A percentile compares a stretch with the other conserved stretches of the same genome.
These are phyloP conservation scores for Pseudohyphozyma bogoriensis DNA, from an alignment of 768 basidiomycete species.

Conservation along the genomic window DNA sequence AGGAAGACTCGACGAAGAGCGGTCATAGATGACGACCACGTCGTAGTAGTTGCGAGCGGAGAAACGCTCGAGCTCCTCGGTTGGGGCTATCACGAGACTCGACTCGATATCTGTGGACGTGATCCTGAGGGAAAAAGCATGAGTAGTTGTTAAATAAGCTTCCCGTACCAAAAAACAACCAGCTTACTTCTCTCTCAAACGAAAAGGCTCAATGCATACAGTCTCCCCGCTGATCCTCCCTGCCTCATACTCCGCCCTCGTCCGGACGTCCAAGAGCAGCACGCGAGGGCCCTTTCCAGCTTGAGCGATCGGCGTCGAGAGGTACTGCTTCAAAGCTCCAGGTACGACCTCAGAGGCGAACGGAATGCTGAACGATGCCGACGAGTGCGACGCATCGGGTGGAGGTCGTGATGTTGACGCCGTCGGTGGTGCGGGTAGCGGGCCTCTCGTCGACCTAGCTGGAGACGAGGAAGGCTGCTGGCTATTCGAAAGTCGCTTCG, in stretches of 20 bases:
- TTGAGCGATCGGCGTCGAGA: constrained; percentile 35
- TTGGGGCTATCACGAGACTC: constrained; percentile 59
- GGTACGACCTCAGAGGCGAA: constrained; percentile 15
- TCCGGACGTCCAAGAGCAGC: constrained; percentile 72
- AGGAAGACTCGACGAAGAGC: constrained; percentile 45
- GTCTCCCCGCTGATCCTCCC: constrained; percentile 60
- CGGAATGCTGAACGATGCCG: constrained; percentile 12
- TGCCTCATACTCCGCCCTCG: constrained; percentile 60
- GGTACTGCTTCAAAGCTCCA: constrained; percentile 9
- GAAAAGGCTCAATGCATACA: constrained; percentile 78
- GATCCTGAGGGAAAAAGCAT: constrained; percentile 44
- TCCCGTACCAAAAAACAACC: not conserved
- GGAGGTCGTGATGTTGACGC: not conserved
- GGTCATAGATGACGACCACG: constrained; percentile 74
- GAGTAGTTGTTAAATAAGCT: not conserved
- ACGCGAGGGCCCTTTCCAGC: constrained; percentile 37
- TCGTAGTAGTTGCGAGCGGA: constrained; percentile 78
- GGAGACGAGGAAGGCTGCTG: not conserved
- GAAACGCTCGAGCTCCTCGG: constrained; percentile 63
- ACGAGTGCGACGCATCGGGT: not conserved
- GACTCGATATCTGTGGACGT: constrained; percentile 60
- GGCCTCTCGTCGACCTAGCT: no score
- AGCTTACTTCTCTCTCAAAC: constrained; percentile 58
- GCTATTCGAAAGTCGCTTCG: not conserved
- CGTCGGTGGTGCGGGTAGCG: not conserved